Evolutionary conservation across 2,329 filamentous ascomycete species (phyloP).

Genomic region (Fusarium tricinctum): DNA sequence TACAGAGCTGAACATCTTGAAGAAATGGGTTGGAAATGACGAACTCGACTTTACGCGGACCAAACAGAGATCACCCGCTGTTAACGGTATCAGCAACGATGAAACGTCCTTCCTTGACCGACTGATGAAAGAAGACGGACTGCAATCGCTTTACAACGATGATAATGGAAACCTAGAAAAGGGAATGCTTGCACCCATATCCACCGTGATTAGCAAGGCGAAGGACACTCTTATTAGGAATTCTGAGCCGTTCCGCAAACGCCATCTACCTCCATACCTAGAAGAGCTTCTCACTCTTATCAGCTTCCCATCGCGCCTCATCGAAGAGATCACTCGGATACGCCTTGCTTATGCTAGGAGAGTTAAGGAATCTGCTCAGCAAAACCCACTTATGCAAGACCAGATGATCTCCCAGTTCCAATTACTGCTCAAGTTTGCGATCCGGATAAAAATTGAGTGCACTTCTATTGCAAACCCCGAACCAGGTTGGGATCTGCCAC

Average conservation of each 20-base stretch:
- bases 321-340: slow-evolving; percentile 96
- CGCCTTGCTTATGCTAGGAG: slow-evolving; percentile 92
- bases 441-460: slow-evolving; percentile 92
- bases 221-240: slow-evolving; percentile 92
- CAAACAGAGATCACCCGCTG: slow-evolving; percentile 73
- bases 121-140: slow-evolving; percentile 93
- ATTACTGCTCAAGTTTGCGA: slow-evolving; percentile 90
- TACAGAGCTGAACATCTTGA: slow-evolving; percentile 89
- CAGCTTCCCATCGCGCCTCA: slow-evolving; percentile 95
- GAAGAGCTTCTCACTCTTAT: slow-evolving; percentile 96
- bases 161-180: slow-evolving; percentile 62
- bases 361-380: slow-evolving; percentile 94
- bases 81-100: slow-evolving; percentile 80
- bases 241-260: slow-evolving; percentile 84
- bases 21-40: slow-evolving; percentile 96
- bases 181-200: slow-evolving; percentile 88
- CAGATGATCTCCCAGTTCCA: slow-evolving; percentile 99
- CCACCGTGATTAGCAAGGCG: slow-evolving; percentile 90
- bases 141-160: slow-evolving; percentile 91
- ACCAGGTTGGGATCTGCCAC: slow-evolving; percentile 93
- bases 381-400: slow-evolving; percentile 93
- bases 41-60: slow-evolving; percentile 90
- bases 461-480: slow-evolving; percentile 86
- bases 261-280: slow-evolving; percentile 94
- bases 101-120: slow-evolving; percentile 95